A percentile compares a stretch with the other conserved stretches of the same genome.
Conservation (phyloP, 106 monocot genomes). For the Phalaenopsis aphrodite region DNA sequence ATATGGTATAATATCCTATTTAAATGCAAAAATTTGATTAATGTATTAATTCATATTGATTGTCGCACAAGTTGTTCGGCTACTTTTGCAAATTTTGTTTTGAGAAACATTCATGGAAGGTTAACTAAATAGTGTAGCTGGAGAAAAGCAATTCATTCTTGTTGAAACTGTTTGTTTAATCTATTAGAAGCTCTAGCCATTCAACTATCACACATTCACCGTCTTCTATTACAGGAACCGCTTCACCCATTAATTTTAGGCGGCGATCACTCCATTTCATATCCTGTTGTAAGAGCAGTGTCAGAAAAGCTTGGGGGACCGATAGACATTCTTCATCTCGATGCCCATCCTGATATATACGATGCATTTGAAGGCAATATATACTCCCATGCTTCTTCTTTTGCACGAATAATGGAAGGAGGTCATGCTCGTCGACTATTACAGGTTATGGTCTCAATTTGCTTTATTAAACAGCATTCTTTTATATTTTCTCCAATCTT, state of each 20-base stretch:
- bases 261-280: slow-evolving; percentile 97
- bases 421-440: slow-evolving; percentile 89
- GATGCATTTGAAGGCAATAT: slow-evolving; percentile 90
- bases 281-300: slow-evolving; percentile 85
- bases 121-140: background rate
- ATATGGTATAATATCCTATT: too few species aligned
- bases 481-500: background rate
- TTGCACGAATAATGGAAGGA: slow-evolving; percentile 98
- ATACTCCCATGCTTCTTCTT: slow-evolving; percentile 97
- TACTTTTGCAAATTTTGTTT: background rate
- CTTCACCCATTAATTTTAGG: slow-evolving; percentile 88
- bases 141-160: background rate
- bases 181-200: background rate
- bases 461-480: background rate
- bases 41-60: too few species aligned
- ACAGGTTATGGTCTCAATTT: slow-evolving; percentile 34
- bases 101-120: background rate
- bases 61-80: background rate
- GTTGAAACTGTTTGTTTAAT: background rate
- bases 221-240: slow-evolving; percentile 48
- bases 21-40: too few species aligned
- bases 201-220: background rate
- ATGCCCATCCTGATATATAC: slow-evolving; percentile 99
- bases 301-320: slow-evolving; percentile 95
- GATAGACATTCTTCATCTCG: slow-evolving; percentile 87